These are phyloP conservation scores for Marchantia polymorpha DNA, from an alignment of 225 moss, liverwort and hornwort species.

Conservation along the genomic window DNA sequence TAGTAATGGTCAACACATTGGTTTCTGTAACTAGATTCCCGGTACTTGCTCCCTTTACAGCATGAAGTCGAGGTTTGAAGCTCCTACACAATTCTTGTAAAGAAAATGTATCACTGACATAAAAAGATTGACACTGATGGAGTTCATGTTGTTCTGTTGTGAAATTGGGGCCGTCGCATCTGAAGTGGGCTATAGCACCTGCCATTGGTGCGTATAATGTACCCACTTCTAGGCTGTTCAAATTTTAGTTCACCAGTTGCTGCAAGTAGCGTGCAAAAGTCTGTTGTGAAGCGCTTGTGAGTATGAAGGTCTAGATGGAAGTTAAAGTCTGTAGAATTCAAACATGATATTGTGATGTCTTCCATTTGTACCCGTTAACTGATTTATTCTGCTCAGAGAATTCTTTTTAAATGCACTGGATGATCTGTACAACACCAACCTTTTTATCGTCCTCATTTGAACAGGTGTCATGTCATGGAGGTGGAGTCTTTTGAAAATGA, in stretches of 20 bases:
- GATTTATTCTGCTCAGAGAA: too few relatives aligned
- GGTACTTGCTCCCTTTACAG: not conserved
- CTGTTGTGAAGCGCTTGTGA: not conserved
- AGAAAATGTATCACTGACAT: not conserved
- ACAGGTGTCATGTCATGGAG: constrained; percentile 99
- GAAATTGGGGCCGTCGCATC: constrained; percentile 10
- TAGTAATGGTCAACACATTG: constrained; percentile 21
- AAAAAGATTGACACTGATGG: not conserved
- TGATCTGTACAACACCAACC: not conserved
- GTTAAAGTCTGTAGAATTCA: not conserved
- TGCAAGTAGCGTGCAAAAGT: not conserved
- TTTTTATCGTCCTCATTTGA: not conserved
- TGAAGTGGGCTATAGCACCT: constrained; percentile 98
- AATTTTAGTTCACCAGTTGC: not conserved
- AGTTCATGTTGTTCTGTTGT: constrained; percentile 10
- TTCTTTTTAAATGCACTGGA: too few relatives aligned
- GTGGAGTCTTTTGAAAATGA: constrained; percentile 96
- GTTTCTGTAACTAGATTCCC: not conserved
- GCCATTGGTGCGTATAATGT: constrained; percentile 77
- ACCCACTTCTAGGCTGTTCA: not conserved
- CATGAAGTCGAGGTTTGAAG: not conserved
- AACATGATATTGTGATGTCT: too few relatives aligned
- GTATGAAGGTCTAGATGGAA: not conserved
- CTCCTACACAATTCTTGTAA: not conserved
- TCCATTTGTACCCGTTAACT: too few relatives aligned